Base-by-base conservation (phyloP, 2,329 filamentous ascomycete species). In the Cryphonectria naterciae region DNA sequence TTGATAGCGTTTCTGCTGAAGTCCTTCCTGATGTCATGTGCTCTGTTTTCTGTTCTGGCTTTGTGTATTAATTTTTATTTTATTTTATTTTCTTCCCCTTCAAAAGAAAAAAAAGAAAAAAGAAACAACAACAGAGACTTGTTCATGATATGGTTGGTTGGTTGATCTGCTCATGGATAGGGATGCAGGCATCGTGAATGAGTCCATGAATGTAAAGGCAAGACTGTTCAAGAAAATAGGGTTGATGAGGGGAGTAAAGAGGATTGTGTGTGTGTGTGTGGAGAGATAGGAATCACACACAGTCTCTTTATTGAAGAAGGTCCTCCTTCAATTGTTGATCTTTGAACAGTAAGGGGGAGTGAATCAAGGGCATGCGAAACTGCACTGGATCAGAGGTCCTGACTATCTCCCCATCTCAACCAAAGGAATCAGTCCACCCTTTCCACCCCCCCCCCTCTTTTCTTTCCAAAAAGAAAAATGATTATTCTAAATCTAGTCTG, bases 1-100 rank as follows among this genome's bases (percentile, higher is more conserved):
- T 73, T 49, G 62, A 68, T 65, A 73, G 69, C 61, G 69, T 63
- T 70, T 62, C 58, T 39, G 32, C 13, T 62, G 60, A 62, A 62
- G 35, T 62, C 25, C 41, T 46, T 4, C 19, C n/a, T 62, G 35
- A 41, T 39, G 19, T n/a, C 37, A 11, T 41, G 19, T 62, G 32
- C 19, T 10, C 11, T 22, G n/a, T 35, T 7, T 39, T 35, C 25
- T 35, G 0, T 62, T 62, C 32, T 19, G 39, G 39, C n/a, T 32
- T 19, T 13, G 10, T 37, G 32, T 63, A 22, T 39, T 39, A 19
- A 37, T 63, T 28, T 15, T 28, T 5, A 41, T 22, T 41, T 22
- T 63, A 25, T 63, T 17, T 5, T 32, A 52, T 32, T 6, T n/a
- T 56, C 17, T 22, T 11, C 19, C 43, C 17, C 15, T 4, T n/a